A percentile compares a stretch with the other conserved stretches of the same genome.
Evolutionary conservation across 78 protist genomes (phyloP).

Genomic region (Tieghemostelium lacteum): DNA sequence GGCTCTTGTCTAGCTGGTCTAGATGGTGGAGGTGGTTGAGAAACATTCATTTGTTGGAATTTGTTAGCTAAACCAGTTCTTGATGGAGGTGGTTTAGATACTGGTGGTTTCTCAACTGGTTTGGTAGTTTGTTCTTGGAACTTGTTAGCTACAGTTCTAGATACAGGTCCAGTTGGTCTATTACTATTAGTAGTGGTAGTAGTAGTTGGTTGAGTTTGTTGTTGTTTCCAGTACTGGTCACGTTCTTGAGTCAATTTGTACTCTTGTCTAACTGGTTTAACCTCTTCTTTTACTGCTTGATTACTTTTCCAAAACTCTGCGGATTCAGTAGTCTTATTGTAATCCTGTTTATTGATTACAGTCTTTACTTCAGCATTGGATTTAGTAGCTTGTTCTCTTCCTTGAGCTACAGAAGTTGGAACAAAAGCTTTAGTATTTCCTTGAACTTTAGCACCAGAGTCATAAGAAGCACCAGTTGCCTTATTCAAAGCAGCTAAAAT

Average conservation of each 20-base stretch:
- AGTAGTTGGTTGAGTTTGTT: conserved; percentile 12
- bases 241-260: conserved; percentile 61
- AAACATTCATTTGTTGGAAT: conserved; percentile 9
- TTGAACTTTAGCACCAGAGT: conserved; percentile 77
- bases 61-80: conserved; percentile 21
- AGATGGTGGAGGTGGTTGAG: not conserved
- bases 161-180: conserved; percentile 36
- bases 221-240: conserved; percentile 71
- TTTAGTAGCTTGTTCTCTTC: conserved; percentile 63
- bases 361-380: conserved; percentile 47
- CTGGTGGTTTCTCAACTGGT: conserved; percentile 2
- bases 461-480: conserved; percentile 82
- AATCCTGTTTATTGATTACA: conserved; percentile 65
- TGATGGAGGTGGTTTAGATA: conserved; percentile 49
- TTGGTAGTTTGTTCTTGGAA: conserved; percentile 39
- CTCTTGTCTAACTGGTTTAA: conserved; percentile 51
- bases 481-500: conserved; percentile 41
- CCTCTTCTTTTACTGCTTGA: conserved; percentile 13
- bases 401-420: conserved; percentile 73
- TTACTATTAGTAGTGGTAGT: conserved; percentile 5
- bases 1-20: conserved; percentile 24
- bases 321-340: conserved; percentile 58
- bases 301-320: conserved; percentile 57
- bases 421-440: conserved; percentile 37
- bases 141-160: conserved; percentile 28